Evolutionary conservation across 306 rosid species (phyloP).

Genomic region (Prunus persica): Prunus_persica_NCBIv2 NC_034011.1:25926001-25926500

Average conservation of each 20-base stretch:
- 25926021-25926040: conserved; percentile 70
- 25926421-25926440: background rate
- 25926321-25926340: background rate
- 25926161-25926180: conserved; percentile 38
- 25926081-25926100: conserved; percentile 55
- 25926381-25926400: background rate
- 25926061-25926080: conserved; percentile 70
- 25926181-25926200: conserved; percentile 69
- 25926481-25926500: conserved; percentile 60
- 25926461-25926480: conserved; percentile 7
- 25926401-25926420: background rate
- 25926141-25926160: background rate
- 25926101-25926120: background rate
- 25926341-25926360: background rate
- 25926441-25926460: background rate
- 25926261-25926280: background rate
- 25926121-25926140: background rate
- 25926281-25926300: background rate
- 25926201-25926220: conserved; percentile 70
- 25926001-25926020: conserved; percentile 45
- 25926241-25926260: conserved; percentile 19
- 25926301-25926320: background rate
- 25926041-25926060: conserved; percentile 61
- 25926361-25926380: conserved; percentile 5
- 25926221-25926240: conserved; percentile 83